phyloP scores from a whole-genome alignment of 176 grass and related monocot species.

The Saccharum officinarum region DNA sequence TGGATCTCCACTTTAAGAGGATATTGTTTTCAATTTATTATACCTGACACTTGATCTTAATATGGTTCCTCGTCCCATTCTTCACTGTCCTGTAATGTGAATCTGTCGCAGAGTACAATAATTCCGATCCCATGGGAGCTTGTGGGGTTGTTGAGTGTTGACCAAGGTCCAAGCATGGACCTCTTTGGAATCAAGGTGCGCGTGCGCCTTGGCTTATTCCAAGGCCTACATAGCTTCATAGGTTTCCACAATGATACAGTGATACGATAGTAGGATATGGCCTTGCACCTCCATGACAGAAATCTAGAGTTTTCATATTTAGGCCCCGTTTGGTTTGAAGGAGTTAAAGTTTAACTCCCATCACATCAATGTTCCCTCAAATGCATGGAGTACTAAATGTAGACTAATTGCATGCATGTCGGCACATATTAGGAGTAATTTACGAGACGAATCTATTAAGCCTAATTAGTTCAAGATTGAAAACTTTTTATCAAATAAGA shows the following conservation, averaged over 20 bases:
- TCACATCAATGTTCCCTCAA: no score
- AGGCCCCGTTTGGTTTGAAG: no score
- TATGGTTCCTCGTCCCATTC: constrained; percentile 28
- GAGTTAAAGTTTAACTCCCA: no score
- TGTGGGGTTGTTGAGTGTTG: constrained; percentile 36
- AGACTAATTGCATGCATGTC: no score
- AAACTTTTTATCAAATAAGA: no score
- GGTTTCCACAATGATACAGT: not conserved
- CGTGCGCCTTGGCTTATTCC: not conserved
- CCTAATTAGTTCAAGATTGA: no score
- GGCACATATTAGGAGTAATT: no score
- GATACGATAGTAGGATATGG: not conserved
- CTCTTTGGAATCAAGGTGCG: constrained; percentile 16
- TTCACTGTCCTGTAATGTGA: constrained; percentile 26
- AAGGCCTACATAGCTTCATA: not conserved
- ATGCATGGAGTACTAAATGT: no score
- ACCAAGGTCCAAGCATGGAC: constrained; percentile 38
- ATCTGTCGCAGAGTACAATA: constrained; percentile 56
- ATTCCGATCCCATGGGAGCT: constrained; percentile 37
- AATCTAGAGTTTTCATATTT: not conserved
- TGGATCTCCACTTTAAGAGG: constrained; percentile 5
- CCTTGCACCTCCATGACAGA: not conserved
- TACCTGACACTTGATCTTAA: constrained; percentile 34
- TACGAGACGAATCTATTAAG: no score
- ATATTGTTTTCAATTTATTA: constrained; percentile 37